These are phyloP conservation scores for Entomortierella beljakovae DNA, from an alignment of 192 early-diverging fungal genomes.

Conservation along the genomic window DNA sequence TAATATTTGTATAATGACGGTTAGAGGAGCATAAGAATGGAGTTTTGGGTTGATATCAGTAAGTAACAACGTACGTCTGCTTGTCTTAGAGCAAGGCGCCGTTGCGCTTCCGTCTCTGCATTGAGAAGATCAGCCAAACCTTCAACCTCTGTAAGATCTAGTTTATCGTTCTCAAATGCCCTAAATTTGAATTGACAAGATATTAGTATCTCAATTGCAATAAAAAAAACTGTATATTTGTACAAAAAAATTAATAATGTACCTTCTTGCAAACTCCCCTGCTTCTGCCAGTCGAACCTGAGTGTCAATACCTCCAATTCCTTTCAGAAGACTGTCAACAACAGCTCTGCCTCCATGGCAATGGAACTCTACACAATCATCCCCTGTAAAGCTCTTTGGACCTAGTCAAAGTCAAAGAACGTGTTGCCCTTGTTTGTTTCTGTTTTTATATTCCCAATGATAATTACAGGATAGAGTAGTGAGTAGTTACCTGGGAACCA, in stretches of 20 bases:
- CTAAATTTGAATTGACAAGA: conserved; percentile 27
- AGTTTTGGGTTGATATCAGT: conserved; percentile 65
- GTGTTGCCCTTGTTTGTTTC: no score
- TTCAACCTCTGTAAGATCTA: conserved; percentile 79
- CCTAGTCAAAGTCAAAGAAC: no score
- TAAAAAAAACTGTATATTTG: not conserved
- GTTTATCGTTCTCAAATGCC: conserved; percentile 78
- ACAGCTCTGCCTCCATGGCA: conserved; percentile 82
- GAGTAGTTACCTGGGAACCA: conserved; percentile 64
- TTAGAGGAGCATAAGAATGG: no score
- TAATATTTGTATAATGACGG: no score
- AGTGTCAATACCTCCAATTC: conserved; percentile 55
- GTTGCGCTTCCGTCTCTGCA: conserved; percentile 83
- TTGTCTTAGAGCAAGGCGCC: conserved; percentile 73
- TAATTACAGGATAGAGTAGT: no score
- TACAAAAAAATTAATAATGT: not conserved
- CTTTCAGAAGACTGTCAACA: conserved; percentile 63
- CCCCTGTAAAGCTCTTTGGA: conserved; percentile 79
- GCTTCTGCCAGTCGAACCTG: conserved; percentile 74
- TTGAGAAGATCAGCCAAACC: conserved; percentile 81
- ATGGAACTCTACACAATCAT: conserved; percentile 81
- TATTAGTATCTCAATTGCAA: not conserved
- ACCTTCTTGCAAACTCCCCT: conserved; percentile 82
- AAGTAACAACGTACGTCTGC: conserved; percentile 58
- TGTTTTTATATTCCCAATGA: no score